phyloP scores from a whole-genome alignment of 495 filamentous ascomycete species.

The Xylaria telfairii region DNA sequence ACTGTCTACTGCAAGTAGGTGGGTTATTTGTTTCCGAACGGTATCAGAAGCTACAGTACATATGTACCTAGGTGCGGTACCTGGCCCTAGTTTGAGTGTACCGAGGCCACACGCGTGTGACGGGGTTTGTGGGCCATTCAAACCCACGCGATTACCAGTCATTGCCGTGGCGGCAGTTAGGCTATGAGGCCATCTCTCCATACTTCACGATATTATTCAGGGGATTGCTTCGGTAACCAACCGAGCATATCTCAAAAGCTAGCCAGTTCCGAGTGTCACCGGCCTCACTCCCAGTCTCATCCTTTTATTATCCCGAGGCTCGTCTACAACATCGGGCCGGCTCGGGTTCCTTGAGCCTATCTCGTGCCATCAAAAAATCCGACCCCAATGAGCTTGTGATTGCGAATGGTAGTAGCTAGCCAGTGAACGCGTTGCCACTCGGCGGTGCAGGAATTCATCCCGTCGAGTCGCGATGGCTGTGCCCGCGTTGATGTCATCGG shows the following conservation, averaged over 20 bases:
- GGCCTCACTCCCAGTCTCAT: constrained; percentile 7
- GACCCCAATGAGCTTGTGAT: neutral
- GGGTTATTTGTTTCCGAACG: neutral
- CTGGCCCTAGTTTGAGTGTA: neutral
- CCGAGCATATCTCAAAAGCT: neutral
- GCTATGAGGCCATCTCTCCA: neutral
- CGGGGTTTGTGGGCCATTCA: constrained; percentile 14
- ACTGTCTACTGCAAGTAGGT: constrained; percentile 4
- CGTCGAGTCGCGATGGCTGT: neutral
- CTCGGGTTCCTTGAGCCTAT: constrained; percentile 9
- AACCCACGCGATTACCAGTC: neutral
- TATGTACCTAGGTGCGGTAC: neutral
- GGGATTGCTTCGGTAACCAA: constrained; percentile 5
- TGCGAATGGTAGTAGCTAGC: neutral
- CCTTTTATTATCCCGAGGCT: constrained; percentile 19
- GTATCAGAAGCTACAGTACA: constrained; percentile 14
- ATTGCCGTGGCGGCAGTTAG: constrained; percentile 11
- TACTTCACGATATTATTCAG: constrained; percentile 15
- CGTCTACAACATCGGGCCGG: constrained; percentile 8
- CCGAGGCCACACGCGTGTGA: neutral
- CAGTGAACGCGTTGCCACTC: neutral
- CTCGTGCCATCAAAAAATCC: constrained; percentile 11
- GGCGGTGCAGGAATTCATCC: neutral
- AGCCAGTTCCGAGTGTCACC: constrained; percentile 10
- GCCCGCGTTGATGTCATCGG: neutral